Conservation (phyloP, 2,329 filamentous ascomycete species). For the Colletotrichum truncatum region DNA sequence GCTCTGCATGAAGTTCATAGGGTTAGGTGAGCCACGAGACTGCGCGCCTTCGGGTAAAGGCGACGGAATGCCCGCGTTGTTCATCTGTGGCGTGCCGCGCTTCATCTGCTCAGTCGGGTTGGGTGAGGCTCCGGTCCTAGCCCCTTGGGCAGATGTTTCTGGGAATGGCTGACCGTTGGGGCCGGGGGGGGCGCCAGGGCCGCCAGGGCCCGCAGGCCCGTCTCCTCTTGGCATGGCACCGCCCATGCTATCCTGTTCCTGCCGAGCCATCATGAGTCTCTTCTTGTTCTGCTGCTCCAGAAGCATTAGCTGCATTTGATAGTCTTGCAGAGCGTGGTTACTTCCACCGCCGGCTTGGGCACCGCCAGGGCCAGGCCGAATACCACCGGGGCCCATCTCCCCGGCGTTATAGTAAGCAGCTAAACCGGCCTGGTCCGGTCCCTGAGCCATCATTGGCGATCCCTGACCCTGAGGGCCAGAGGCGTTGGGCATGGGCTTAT, state of each 20-base stretch:
- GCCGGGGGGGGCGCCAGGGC: slow-evolving; percentile 61
- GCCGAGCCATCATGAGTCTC: slow-evolving; percentile 82
- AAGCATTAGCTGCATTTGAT: slow-evolving; percentile 90
- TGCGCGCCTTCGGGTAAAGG: slow-evolving; percentile 75
- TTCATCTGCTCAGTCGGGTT: slow-evolving; percentile 84
- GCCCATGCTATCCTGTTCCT: slow-evolving; percentile 74
- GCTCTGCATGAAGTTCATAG: slow-evolving; percentile 70
- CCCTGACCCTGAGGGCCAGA: slow-evolving; percentile 75
- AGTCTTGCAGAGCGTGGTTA: slow-evolving; percentile 86
- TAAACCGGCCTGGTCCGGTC: slow-evolving; percentile 70
- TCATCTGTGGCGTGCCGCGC: slow-evolving; percentile 79
- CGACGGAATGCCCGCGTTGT: slow-evolving; percentile 73
- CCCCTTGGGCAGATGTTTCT: slow-evolving; percentile 75
- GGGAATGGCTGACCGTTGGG: slow-evolving; percentile 72
- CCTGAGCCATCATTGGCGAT: slow-evolving; percentile 83
- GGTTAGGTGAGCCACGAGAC: slow-evolving; percentile 72
- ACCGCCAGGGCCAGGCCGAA: slow-evolving; percentile 63
- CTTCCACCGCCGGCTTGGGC: slow-evolving; percentile 63
- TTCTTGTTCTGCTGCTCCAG: slow-evolving; percentile 91
- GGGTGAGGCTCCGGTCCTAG: slow-evolving; percentile 76
- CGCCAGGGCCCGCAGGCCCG: slow-evolving; percentile 60
- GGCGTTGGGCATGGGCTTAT: slow-evolving; percentile 81
- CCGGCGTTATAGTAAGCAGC: slow-evolving; percentile 70
- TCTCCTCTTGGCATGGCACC: slow-evolving; percentile 58
- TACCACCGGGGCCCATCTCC: slow-evolving; percentile 67